Conservation (phyloP, 495 filamentous ascomycete genomes). For the Lasiosphaeria hispida region DNA sequence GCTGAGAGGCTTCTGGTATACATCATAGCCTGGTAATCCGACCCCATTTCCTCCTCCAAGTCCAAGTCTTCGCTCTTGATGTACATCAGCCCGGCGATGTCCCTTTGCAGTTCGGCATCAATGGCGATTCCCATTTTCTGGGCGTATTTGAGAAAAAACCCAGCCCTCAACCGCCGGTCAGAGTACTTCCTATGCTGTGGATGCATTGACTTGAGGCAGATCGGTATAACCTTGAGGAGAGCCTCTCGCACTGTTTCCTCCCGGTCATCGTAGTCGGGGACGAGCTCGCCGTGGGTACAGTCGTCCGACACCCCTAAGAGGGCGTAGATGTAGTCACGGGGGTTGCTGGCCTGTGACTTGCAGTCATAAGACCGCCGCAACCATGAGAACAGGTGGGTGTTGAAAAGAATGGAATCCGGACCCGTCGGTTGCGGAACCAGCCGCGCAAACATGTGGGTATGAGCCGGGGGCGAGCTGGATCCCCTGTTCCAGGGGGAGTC, state of each 20-base stretch:
- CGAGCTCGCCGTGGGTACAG: neutral
- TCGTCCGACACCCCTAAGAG: neutral
- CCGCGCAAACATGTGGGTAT: neutral
- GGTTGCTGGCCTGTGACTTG: neutral
- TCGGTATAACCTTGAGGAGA: neutral
- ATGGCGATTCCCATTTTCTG: neutral
- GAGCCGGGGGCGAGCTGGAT: neutral
- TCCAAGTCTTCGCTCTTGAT: neutral
- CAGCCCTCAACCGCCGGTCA: neutral
- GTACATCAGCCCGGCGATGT: slow-evolving; percentile 1
- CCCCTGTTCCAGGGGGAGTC: neutral
- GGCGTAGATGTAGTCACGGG: neutral
- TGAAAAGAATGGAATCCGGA: neutral
- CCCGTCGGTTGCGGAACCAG: neutral
- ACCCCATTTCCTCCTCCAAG: neutral
- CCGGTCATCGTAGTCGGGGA: neutral
- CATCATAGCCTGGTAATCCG: too few relatives aligned
- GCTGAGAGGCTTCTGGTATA: too few relatives aligned
- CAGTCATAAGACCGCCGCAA: neutral
- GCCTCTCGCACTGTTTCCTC: neutral
- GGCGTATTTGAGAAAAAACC: neutral
- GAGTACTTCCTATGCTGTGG: neutral
- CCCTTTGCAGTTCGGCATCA: neutral
- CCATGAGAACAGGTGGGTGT: neutral
- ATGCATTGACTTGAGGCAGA: neutral